Evolutionary conservation across 2,329 filamentous ascomycete genomes (phyloP).

Genomic region (Aureobasidium sp.): DNA sequence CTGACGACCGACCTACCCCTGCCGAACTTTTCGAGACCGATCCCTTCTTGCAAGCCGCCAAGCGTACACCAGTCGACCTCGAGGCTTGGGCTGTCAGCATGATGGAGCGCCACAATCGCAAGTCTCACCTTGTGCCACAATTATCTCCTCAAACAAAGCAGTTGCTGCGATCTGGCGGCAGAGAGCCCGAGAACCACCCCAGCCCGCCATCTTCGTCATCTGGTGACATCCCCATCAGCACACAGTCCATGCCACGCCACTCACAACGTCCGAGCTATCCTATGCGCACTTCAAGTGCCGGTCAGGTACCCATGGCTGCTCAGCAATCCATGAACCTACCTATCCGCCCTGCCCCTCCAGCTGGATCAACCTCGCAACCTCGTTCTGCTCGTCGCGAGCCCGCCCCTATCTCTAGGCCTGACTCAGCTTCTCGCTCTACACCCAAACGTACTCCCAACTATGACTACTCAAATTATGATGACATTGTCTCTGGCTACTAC

Average conservation of each 20-base stretch:
- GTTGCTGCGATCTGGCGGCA: constrained; percentile 45
- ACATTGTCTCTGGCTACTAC: constrained; percentile 8
- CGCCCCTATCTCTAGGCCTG: not conserved
- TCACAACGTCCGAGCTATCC: constrained; percentile 32
- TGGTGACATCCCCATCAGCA: constrained; percentile 24
- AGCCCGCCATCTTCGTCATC: constrained; percentile 8
- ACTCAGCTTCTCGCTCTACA: not conserved
- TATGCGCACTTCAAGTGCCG: constrained; percentile 34
- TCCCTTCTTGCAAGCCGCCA: constrained; percentile 90
- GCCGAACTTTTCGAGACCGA: constrained; percentile 86
- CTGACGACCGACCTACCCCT: constrained; percentile 81
- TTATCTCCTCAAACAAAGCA: constrained; percentile 71
- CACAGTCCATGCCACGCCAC: constrained; percentile 21
- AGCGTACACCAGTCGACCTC: constrained; percentile 89
- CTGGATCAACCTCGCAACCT: not conserved
- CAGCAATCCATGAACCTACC: constrained; percentile 33
- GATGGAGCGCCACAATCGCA: constrained; percentile 92
- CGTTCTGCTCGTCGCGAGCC: not conserved
- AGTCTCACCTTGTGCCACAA: constrained; percentile 73
- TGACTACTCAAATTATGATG: not conserved
- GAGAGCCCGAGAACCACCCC: not conserved
- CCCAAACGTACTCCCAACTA: not conserved
- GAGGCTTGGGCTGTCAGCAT: constrained; percentile 88
- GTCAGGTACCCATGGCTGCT: constrained; percentile 19
- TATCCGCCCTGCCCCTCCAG: constrained; percentile 34